These are phyloP conservation scores for Boechera retrofracta DNA, from an alignment of 345 rosid species.

Conservation along the genomic window DNA sequence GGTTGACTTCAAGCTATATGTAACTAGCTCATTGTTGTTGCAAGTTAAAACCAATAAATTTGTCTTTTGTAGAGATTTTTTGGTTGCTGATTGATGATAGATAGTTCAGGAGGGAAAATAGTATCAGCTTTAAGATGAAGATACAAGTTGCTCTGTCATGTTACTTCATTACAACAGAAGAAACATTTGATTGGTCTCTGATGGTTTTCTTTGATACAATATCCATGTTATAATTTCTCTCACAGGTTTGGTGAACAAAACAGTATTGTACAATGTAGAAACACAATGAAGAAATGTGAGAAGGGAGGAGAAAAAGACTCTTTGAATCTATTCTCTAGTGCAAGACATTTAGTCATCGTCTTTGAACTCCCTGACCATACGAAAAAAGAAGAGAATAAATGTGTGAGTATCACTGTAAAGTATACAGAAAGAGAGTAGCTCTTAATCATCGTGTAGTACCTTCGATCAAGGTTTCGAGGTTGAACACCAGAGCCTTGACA, in stretches of 20 bases:
- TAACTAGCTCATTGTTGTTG: conserved; percentile 5
- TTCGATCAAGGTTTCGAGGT: conserved; percentile 98
- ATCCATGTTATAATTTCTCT: conserved; percentile 27
- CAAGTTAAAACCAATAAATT: conserved; percentile 19
- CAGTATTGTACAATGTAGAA: conserved; percentile 20
- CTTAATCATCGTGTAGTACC: conserved; percentile 52
- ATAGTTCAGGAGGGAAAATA: neutral
- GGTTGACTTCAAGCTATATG: conserved; percentile 12
- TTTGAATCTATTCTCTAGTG: conserved; percentile 6
- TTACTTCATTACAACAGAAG: conserved; percentile 12
- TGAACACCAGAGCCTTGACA: conserved; percentile 97
- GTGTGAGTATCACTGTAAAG: neutral
- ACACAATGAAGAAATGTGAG: conserved; percentile 27
- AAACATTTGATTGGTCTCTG: neutral
- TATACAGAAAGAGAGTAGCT: neutral
- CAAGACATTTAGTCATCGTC: conserved; percentile 60
- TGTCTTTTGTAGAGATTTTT: neutral
- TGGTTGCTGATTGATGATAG: conserved; percentile 25
- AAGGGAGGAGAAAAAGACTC: conserved; percentile 16
- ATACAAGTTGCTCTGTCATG: conserved; percentile 3
- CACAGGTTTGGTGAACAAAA: conserved; percentile 23
- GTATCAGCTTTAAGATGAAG: conserved; percentile 11
- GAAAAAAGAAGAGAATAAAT: neutral
- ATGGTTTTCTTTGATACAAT: conserved; percentile 14
- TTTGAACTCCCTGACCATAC: conserved; percentile 59